Base-by-base conservation (phyloP, 2,329 filamentous ascomycete genomes). In the Phaeomoniella chlamydospora region DNA sequence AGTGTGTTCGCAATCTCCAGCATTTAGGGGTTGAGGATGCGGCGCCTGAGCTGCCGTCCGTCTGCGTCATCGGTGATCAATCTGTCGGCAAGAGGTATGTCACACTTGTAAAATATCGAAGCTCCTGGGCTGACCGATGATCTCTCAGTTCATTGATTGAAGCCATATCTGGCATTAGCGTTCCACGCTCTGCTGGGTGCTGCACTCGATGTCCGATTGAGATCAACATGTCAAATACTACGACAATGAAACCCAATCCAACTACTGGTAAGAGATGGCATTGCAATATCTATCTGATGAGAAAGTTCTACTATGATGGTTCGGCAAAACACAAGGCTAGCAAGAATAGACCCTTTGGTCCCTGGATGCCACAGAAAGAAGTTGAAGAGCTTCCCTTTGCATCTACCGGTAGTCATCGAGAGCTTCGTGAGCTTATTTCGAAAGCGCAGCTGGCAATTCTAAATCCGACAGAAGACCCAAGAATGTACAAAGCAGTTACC, bases 51-150 rank as follows among this genome's bases (percentile, higher is more conserved):
- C 61, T 93, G 0, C 84, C 86, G 0, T 83, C 85, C 45, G 74
- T 92, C 6, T 80, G 88, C 4, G 72, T 93, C 0, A 74, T 93
- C 0, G 86, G 86, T 0, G 85, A 93, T 33, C 86, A 94, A 49
- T 81, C 74, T 0, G 79, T 84, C 0, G 86, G 86, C 0, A 94
- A 94, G 51, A 84, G 77, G 0, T 85, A 67, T 0, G 22, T 26
- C 22, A 9, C n/a, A n/a, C n/a, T n/a, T n/a, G n/a, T n/a, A n/a
- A n/a, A n/a, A n/a, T n/a, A n/a, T n/a, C n/a, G n/a, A n/a, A n/a
- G n/a, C n/a, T n/a, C n/a, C n/a, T n/a, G n/a, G n/a, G n/a, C n/a
- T n/a, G n/a, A n/a, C n/a, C n/a, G n/a, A n/a, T n/a, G n/a, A n/a
- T n/a, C 9, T 26, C 9, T n/a, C 22, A 26, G 22, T 26, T 26